Evolutionary conservation across 345 rosid genomes (phyloP).

Genomic region (Alliaria petiolata): DNA sequence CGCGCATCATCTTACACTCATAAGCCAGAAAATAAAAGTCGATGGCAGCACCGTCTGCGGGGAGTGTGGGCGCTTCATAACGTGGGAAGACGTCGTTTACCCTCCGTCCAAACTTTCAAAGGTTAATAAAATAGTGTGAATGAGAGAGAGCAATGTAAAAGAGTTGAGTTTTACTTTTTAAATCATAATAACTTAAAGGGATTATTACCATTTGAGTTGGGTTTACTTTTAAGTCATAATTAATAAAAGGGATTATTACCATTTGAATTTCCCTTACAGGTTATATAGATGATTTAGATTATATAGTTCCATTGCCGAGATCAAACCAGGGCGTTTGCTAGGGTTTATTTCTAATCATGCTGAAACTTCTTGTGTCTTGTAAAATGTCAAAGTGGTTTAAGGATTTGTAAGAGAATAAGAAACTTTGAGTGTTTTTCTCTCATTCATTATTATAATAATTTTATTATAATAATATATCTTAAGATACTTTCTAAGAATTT

Average conservation of each 20-base stretch:
- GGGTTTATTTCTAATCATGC: conserved; percentile 14
- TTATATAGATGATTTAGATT: conserved; percentile 18
- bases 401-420: conserved; percentile 9
- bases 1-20: conserved; percentile 79
- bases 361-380: conserved; percentile 18
- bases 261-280: too few relatives aligned
- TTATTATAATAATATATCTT: too few relatives aligned
- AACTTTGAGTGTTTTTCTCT: too few relatives aligned
- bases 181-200: too few relatives aligned
- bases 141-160: conserved; percentile 22
- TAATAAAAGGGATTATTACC: too few relatives aligned
- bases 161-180: background rate
- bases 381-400: background rate
- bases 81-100: conserved; percentile 67
- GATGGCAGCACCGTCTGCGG: conserved; percentile 90
- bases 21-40: conserved; percentile 75
- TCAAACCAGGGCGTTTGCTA: conserved; percentile 24
- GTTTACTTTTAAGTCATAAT: too few relatives aligned
- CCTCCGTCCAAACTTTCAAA: conserved; percentile 29
- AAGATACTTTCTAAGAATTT: too few relatives aligned
- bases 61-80: conserved; percentile 81
- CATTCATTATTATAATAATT: too few relatives aligned
- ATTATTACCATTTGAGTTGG: background rate
- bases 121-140: conserved; percentile 29
- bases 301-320: too few relatives aligned